Percentiles rank a stretch among this genome's conserved stretches.
phyloP scores from a whole-genome alignment of 345 rosid genomes.

The Limnanthes douglasii region DNA sequence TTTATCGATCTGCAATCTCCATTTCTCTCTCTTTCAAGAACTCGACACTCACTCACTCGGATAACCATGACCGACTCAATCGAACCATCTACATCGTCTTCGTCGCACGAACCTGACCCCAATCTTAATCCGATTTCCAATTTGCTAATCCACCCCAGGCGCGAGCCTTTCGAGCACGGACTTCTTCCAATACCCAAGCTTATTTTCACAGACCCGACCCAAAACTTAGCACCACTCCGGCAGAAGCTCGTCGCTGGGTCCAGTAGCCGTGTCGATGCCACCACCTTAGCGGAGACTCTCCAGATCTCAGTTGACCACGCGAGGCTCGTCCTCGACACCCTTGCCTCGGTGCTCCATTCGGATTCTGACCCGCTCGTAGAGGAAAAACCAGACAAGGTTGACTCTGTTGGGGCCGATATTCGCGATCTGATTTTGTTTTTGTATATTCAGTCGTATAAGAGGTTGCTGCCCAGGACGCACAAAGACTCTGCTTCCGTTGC shows the following conservation, averaged over 20 bases:
- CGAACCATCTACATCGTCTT: slow-evolving; percentile 32
- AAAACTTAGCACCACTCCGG: slow-evolving; percentile 53
- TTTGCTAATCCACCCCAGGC: slow-evolving; percentile 59
- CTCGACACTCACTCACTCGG: slow-evolving; percentile 1
- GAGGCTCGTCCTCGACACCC: slow-evolving; percentile 72
- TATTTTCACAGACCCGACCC: slow-evolving; percentile 74
- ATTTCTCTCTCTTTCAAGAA: slow-evolving; percentile 9
- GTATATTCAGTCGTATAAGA: slow-evolving; percentile 93
- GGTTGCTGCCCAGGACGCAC: slow-evolving; percentile 74
- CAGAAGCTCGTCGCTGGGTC: slow-evolving; percentile 30
- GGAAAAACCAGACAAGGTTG: slow-evolving; percentile 37
- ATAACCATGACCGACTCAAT: slow-evolving; percentile 35
- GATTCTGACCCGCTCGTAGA: slow-evolving; percentile 61
- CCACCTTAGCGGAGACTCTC: slow-evolving; percentile 52
- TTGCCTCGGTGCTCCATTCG: slow-evolving; percentile 71
- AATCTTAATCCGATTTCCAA: slow-evolving; percentile 21
- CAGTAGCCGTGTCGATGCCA: slow-evolving; percentile 42
- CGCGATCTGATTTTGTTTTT: slow-evolving; percentile 73
- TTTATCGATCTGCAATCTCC: slow-evolving; percentile 25
- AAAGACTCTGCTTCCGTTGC: slow-evolving; percentile 92
- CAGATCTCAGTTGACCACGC: slow-evolving; percentile 91
- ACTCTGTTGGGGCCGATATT: slow-evolving; percentile 63
- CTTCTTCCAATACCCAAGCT: slow-evolving; percentile 92
- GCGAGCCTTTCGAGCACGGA: slow-evolving; percentile 94
- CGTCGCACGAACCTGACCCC: slow-evolving; percentile 24